Conservation (phyloP, 371 early-diverging fungal genomes). For the Fennellomyces sp. region DNA sequence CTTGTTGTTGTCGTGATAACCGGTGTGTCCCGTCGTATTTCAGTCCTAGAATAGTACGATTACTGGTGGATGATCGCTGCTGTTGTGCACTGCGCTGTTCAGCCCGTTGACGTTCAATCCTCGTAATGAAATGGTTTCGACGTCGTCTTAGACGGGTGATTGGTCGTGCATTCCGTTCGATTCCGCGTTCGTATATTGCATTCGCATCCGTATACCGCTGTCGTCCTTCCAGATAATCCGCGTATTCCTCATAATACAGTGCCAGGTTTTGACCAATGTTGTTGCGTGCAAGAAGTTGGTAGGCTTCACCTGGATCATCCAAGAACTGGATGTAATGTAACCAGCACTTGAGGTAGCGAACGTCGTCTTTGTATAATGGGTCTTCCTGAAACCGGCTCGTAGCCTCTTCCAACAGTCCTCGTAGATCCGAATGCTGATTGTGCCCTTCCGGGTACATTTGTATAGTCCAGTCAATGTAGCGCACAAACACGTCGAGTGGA, state of each 20-base stretch:
- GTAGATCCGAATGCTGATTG: constrained; percentile 54
- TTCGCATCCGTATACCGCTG: constrained; percentile 57
- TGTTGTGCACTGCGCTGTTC: too few relatives aligned
- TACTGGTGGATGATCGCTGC: constrained; percentile 13
- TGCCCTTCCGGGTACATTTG: constrained; percentile 72
- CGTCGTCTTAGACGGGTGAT: constrained; percentile 40
- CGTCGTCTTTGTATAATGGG: constrained; percentile 73
- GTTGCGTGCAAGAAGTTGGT: constrained; percentile 68
- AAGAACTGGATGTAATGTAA: constrained; percentile 64
- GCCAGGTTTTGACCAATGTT: constrained; percentile 72
- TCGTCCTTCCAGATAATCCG: constrained; percentile 55
- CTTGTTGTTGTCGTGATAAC: neutral
- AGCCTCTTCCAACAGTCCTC: constrained; percentile 61
- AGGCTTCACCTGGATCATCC: constrained; percentile 66
- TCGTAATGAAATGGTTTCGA: constrained; percentile 1
- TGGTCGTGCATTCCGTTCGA: constrained; percentile 58
- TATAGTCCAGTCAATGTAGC: constrained; percentile 77
- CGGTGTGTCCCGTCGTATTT: constrained; percentile 17
- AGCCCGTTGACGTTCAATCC: neutral
- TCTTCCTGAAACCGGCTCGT: constrained; percentile 63
- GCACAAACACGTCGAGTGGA: constrained; percentile 73
- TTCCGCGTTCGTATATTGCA: constrained; percentile 46
- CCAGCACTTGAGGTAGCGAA: constrained; percentile 78
- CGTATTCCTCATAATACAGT: constrained; percentile 82
- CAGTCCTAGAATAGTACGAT: constrained; percentile 28